Evolutionary conservation across 108 stramenopile genomes (phyloP).

Genomic region (Cylindrotheca closterium): DNA sequence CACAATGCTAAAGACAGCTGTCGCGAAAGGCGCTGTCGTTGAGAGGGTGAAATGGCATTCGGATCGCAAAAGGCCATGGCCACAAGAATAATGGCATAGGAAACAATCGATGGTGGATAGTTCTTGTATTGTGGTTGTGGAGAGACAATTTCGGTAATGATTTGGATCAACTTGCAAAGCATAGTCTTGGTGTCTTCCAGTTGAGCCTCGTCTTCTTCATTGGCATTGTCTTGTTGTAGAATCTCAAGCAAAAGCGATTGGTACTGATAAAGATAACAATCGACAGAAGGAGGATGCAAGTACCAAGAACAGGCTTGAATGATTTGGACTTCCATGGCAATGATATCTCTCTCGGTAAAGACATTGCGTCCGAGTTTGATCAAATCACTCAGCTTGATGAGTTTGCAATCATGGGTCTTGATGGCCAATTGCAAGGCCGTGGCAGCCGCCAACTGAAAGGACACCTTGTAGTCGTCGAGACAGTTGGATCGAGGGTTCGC

Average conservation of each 20-base stretch:
- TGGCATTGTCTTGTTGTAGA: neutral
- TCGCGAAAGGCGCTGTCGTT: too few species aligned
- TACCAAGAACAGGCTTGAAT: neutral
- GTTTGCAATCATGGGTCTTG: neutral
- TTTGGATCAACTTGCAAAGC: too few species aligned
- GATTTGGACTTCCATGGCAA: neutral
- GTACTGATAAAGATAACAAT: neutral
- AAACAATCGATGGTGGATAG: neutral
- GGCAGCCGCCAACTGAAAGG: neutral
- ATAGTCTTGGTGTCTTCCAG: too few species aligned
- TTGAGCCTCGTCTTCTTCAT: neutral
- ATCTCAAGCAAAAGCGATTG: neutral
- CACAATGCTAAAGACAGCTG: too few species aligned
- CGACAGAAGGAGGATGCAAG: neutral
- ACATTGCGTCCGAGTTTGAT: neutral
- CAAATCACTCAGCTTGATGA: neutral
- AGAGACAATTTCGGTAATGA: neutral
- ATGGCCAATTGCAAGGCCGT: neutral
- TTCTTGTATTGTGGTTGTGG: neutral
- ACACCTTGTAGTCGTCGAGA: too few species aligned
- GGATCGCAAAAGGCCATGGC: neutral
- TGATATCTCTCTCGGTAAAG: neutral
- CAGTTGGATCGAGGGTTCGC: neutral
- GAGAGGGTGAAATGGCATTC: too few species aligned
- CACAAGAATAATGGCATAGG: neutral